These are phyloP conservation scores for Agarophyton chilense DNA, from an alignment of 23 red algal genomes.

Conservation along the genomic window DNA sequence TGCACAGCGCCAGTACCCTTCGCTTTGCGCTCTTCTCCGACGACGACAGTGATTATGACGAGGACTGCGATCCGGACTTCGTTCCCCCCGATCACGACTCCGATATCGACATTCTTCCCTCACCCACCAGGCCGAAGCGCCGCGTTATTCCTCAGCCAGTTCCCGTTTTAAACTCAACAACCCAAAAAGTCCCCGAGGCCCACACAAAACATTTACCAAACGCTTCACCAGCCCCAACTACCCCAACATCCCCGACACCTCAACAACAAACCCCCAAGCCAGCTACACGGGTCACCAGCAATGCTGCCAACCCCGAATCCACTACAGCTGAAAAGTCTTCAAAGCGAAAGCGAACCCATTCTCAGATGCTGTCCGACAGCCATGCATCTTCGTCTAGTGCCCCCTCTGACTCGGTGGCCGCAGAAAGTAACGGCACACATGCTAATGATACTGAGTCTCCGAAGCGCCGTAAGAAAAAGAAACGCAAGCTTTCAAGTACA, in stretches of 20 bases:
- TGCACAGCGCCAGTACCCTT: not conserved
- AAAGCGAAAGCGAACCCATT: not conserved
- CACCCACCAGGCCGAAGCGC: not conserved
- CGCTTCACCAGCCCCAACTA: not conserved
- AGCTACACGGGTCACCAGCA: not conserved
- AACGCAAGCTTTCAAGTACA: not conserved
- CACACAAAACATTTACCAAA: not conserved
- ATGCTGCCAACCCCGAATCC: not conserved
- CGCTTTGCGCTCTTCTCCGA: not conserved
- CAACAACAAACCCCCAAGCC: not conserved
- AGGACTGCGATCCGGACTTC: conserved; percentile 50
- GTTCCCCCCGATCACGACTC: not conserved
- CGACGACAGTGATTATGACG: conserved; percentile 32
- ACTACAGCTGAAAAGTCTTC: not conserved
- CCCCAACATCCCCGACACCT: not conserved
- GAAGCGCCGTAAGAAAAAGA: conserved; percentile 31
- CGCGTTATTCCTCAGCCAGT: not conserved
- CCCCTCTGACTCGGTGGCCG: not conserved
- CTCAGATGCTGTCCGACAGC: not conserved
- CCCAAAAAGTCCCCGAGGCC: not conserved
- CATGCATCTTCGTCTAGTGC: not conserved
- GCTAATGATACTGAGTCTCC: not conserved
- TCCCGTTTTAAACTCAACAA: not conserved
- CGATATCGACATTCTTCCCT: not conserved
- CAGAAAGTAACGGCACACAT: not conserved